Percentiles rank a stretch among this genome's conserved stretches.
Evolutionary conservation across 2,329 filamentous ascomycete species (phyloP).

Genomic region (Monilinia vaccinii-corymbosi): DNA sequence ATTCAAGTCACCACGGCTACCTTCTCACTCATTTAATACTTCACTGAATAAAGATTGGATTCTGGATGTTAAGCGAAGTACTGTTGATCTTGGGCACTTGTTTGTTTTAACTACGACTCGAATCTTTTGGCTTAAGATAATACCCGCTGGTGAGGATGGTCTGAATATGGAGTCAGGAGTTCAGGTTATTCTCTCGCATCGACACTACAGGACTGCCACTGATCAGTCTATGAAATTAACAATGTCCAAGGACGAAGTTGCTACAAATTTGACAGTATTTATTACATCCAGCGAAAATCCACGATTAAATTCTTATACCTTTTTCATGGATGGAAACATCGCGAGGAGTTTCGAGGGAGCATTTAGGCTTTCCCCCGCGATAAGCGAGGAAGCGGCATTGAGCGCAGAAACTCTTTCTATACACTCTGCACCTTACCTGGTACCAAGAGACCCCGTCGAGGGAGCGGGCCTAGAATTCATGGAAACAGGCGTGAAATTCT

Average conservation of each 20-base stretch:
- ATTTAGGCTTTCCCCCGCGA: constrained; percentile 13
- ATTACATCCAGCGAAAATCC: constrained; percentile 21
- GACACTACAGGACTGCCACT: constrained; percentile 35
- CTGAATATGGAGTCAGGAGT: constrained; percentile 9
- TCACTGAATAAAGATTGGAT: constrained; percentile 37
- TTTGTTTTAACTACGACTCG: constrained; percentile 43
- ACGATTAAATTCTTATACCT: constrained; percentile 25
- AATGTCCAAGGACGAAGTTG: constrained; percentile 23
- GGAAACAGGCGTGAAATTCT: constrained; percentile 34
- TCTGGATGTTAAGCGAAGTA: constrained; percentile 45
- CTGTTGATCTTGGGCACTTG: constrained; percentile 38
- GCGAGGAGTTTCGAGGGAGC: constrained; percentile 17
- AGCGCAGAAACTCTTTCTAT: not conserved
- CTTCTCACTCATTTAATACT: constrained; percentile 16
- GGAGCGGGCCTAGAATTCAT: constrained; percentile 25
- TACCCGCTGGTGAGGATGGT: constrained; percentile 14
- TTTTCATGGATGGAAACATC: constrained; percentile 12
- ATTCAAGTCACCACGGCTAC: constrained; percentile 15
- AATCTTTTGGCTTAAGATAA: constrained; percentile 27
- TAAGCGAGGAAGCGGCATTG: not conserved
- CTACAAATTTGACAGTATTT: constrained; percentile 15
- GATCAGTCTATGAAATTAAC: constrained; percentile 35
- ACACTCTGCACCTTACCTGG: not conserved
- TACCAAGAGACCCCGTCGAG: not conserved
- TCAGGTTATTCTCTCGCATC: constrained; percentile 35